Evolutionary conservation across 805 yeast genomes (phyloP).

Genomic region (Saturnispora hagleri): DNA sequence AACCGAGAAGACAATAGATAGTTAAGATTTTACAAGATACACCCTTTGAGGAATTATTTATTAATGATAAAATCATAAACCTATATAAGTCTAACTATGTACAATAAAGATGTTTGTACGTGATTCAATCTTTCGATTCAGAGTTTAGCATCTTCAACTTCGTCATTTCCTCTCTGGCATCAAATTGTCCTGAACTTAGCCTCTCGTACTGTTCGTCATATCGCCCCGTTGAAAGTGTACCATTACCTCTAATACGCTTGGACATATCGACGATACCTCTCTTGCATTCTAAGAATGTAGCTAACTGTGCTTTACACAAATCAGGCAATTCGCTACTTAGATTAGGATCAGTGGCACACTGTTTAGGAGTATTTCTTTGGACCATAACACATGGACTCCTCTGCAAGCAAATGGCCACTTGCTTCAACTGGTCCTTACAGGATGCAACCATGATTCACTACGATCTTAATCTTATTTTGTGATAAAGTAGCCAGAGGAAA

Average conservation of each 20-base stretch:
- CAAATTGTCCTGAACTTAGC: conserved; percentile 70
- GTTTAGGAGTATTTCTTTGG: conserved; percentile 81
- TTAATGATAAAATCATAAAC: background rate
- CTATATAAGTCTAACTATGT: background rate
- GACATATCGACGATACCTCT: conserved; percentile 87
- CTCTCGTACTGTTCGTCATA: conserved; percentile 83
- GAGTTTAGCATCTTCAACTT: conserved; percentile 59
- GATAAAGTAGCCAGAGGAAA: background rate
- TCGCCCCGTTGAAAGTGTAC: conserved; percentile 85
- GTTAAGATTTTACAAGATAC: too few species aligned
- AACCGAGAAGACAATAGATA: too few species aligned
- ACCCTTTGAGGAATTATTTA: too few species aligned
- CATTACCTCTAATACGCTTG: conserved; percentile 88
- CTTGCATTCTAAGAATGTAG: conserved; percentile 83
- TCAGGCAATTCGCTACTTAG: conserved; percentile 74
- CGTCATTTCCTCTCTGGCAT: conserved; percentile 70
- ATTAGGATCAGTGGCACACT: conserved; percentile 76
- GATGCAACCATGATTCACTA: conserved; percentile 46
- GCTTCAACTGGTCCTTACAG: conserved; percentile 88
- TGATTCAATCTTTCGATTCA: conserved; percentile 12
- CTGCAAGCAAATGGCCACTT: conserved; percentile 93
- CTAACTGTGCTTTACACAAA: conserved; percentile 74
- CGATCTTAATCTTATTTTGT: background rate
- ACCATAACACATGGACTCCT: conserved; percentile 93
- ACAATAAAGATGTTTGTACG: background rate